These are phyloP conservation scores for Schizochytrium sp. DNA, from an alignment of 108 stramenopile genomes.

Conservation along the genomic window DNA sequence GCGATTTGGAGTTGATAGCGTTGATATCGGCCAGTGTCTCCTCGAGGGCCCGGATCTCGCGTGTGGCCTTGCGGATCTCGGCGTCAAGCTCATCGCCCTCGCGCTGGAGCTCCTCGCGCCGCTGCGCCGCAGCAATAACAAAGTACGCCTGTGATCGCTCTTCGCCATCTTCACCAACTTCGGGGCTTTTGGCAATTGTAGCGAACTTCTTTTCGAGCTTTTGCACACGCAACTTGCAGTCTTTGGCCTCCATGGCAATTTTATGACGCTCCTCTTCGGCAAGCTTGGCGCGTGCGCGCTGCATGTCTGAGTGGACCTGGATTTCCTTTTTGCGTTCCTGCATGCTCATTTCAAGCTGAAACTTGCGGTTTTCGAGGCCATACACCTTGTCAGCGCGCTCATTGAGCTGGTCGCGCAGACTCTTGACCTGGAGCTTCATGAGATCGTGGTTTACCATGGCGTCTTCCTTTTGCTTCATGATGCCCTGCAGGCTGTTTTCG, in stretches of 20 bases:
- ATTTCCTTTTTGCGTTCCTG: constrained; percentile 57
- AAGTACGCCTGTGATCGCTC: constrained; percentile 61
- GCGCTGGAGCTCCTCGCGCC: constrained; percentile 69
- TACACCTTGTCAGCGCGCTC: constrained; percentile 56
- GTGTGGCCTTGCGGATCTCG: constrained; percentile 52
- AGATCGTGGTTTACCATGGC: constrained; percentile 65
- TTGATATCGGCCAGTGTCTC: constrained; percentile 53
- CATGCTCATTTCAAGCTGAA: constrained; percentile 53
- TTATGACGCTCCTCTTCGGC: constrained; percentile 70
- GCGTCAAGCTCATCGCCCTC: constrained; percentile 69
- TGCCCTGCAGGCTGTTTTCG: constrained; percentile 44
- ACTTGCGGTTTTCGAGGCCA: constrained; percentile 57
- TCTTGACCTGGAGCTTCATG: constrained; percentile 60
- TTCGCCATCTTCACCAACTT: constrained; percentile 38
- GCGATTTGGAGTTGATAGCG: constrained; percentile 44
- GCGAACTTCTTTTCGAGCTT: constrained; percentile 65
- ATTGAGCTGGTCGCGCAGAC: constrained; percentile 53
- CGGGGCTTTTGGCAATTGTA: constrained; percentile 25
- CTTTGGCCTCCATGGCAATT: constrained; percentile 54
- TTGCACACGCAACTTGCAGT: constrained; percentile 47
- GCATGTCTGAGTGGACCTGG: constrained; percentile 50
- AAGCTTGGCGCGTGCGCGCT: constrained; percentile 48
- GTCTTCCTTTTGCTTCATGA: constrained; percentile 44
- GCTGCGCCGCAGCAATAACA: constrained; percentile 70
- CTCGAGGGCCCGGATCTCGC: constrained; percentile 53